phyloP scores from a whole-genome alignment of 148 eudicot genomes.

The Cornus controversa region DNA sequence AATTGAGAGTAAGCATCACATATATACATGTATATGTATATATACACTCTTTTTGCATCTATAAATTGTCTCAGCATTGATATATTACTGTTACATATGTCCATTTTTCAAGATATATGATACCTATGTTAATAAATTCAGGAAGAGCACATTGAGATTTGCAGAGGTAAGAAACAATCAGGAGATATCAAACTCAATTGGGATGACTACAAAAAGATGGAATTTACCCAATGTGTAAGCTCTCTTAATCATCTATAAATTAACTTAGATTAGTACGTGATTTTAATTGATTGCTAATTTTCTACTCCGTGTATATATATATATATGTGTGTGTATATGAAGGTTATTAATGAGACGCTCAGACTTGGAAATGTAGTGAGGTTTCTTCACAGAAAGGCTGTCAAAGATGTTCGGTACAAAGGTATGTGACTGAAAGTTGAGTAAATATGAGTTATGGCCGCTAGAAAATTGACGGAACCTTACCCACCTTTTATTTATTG shows the following conservation, averaged over 20 bases:
- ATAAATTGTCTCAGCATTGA: too few relatives aligned
- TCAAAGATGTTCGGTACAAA: conserved; percentile 78
- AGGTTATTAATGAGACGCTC: conserved; percentile 86
- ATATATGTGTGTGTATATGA: too few relatives aligned
- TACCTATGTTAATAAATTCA: conserved; percentile 9
- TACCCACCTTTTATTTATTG: neutral
- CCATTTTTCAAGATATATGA: neutral
- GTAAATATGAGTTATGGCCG: neutral
- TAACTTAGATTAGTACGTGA: neutral
- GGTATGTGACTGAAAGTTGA: conserved; percentile 47
- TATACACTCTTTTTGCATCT: neutral
- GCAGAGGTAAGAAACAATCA: conserved; percentile 47
- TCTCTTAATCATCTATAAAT: neutral
- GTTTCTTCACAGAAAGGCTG: conserved; percentile 89
- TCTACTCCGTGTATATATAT: too few relatives aligned
- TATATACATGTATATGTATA: neutral
- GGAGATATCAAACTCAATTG: conserved; percentile 68
- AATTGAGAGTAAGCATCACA: conserved; percentile 53
- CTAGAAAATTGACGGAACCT: neutral
- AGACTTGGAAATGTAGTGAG: conserved; percentile 94
- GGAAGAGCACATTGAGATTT: conserved; percentile 81
- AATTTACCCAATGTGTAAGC: conserved; percentile 95
- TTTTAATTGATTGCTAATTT: neutral
- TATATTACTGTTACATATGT: neutral
- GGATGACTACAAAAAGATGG: conserved; percentile 98